phyloP scores from a whole-genome alignment of 73 alveolate genomes.

The Tetrahymena elliotti region DNA sequence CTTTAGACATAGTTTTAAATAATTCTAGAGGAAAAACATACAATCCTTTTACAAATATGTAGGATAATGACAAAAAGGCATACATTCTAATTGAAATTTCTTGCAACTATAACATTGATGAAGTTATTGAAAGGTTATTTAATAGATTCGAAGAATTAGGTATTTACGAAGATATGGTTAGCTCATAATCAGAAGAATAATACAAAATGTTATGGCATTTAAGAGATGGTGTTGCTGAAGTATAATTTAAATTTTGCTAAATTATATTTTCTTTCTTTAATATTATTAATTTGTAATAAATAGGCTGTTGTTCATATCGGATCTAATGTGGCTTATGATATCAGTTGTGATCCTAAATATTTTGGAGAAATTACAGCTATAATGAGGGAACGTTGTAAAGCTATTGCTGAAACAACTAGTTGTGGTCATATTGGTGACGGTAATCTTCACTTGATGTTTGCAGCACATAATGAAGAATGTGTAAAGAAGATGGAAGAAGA shows the following conservation, averaged over 20 bases:
- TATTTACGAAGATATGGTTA: neutral
- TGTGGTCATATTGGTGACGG: slow-evolving; percentile 47
- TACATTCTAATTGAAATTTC: neutral
- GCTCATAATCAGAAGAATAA: neutral
- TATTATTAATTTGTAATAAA: neutral
- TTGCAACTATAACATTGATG: neutral
- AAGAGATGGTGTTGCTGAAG: slow-evolving; percentile 37
- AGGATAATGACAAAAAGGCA: neutral
- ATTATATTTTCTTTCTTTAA: no score
- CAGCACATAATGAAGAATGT: neutral
- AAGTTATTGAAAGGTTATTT: neutral
- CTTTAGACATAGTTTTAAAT: neutral
- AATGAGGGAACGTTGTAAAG: slow-evolving; percentile 6
- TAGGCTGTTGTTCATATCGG: slow-evolving; percentile 14
- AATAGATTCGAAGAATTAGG: neutral
- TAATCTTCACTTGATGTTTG: slow-evolving; percentile 12
- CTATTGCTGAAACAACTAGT: neutral
- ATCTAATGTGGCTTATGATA: slow-evolving; percentile 19
- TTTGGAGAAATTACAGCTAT: slow-evolving; percentile 17
- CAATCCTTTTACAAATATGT: neutral
- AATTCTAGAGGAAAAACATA: neutral
- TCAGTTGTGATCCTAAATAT: slow-evolving; percentile 30
- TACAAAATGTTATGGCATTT: slow-evolving; percentile 9
- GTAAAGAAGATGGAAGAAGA: slow-evolving; percentile 3
- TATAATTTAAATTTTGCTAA: neutral